Evolutionary conservation across 345 rosid species (phyloP), one percentile per base, ranked within the genome.

Genomic region (Viola odorata): DNA sequence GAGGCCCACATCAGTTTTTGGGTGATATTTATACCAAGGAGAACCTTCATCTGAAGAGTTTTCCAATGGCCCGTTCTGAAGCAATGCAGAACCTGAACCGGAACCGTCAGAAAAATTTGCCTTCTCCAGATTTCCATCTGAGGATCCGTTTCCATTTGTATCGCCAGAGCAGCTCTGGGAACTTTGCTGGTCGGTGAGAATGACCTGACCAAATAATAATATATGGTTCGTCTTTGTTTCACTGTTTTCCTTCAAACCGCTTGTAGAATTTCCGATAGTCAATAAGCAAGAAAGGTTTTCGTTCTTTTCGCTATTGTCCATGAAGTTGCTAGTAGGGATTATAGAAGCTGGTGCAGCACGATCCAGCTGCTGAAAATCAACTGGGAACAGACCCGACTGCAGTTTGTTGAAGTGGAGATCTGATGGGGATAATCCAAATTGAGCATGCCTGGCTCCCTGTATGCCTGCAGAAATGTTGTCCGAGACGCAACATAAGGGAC

Each of bases 371-470:
- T 69, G 81, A 59, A 79, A 75, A 59, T 75, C 74, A 61, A 74
- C 60, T 37, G 87, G 73, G 67, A 76, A 67, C 48, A 71, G 75
- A 50, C 86, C 79, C 13, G 78, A 66, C 54, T 77, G 89, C 72
- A 84, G 77, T 65, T 73, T 84, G 68, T 73, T 80, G 82, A 79
- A 77, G 78, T 60, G 85, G 75, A 82, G 81, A 71, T 90, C 90
- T 53, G 88, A 74, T 58, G 89, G 69, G 76, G 94, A 82, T 82
- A 81, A 60, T 78, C 84, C 95, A 61, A 78, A 81, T 65, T 79
- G 88, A 68, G 90, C 84, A 81, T 95, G 99, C 99, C 99, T 95
- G 99, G 97, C 96, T 95, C 97, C 99, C 99, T 95, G 99, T 85
- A 95, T 83, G 82, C 97, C 92, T 82, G 85, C 87, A 80, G 97